phyloP scores from a whole-genome alignment of 2,329 filamentous ascomycete genomes.

The Fusarium zealandicum region DNA sequence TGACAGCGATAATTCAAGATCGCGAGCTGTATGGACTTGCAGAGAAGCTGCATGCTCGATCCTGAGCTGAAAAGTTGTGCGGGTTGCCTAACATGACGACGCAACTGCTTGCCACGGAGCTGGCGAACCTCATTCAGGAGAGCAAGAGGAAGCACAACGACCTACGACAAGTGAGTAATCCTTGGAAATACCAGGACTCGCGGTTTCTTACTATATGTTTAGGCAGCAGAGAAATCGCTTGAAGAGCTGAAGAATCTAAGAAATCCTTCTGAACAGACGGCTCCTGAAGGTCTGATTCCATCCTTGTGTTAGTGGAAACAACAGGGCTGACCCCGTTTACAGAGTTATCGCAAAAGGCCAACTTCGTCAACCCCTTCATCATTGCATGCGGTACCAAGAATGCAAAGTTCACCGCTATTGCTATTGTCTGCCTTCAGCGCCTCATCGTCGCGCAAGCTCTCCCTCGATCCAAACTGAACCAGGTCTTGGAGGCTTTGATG shows the following conservation, averaged over 20 bases:
- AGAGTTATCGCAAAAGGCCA: constrained; percentile 84
- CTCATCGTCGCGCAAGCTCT: constrained; percentile 84
- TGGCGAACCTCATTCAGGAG: constrained; percentile 91
- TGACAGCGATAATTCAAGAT: constrained; percentile 17
- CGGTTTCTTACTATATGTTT: constrained; percentile 9
- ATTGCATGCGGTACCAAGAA: constrained; percentile 91
- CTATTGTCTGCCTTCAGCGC: constrained; percentile 86
- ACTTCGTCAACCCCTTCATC: constrained; percentile 92
- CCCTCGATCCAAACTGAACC: constrained; percentile 78
- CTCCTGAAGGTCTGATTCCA: constrained; percentile 46
- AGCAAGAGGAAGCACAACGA: constrained; percentile 95
- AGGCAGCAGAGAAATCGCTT: constrained; percentile 93
- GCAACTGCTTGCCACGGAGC: constrained; percentile 86
- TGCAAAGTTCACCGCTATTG: constrained; percentile 86
- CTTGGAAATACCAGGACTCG: background rate
- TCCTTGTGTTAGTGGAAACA: constrained; percentile 12
- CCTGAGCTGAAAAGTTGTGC: constrained; percentile 34
- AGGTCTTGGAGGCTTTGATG: constrained; percentile 86
- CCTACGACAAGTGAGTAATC: constrained; percentile 73
- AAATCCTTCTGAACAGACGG: constrained; percentile 48
- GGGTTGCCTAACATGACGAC: constrained; percentile 75
- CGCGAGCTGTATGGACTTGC: constrained; percentile 40
- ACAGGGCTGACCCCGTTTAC: constrained; percentile 33
- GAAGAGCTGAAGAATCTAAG: constrained; percentile 76
- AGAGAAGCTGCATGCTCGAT: constrained; percentile 33